Evolutionary conservation across 2,329 filamentous ascomycete species (phyloP).

Genomic region (Ascomycota sp.): DNA sequence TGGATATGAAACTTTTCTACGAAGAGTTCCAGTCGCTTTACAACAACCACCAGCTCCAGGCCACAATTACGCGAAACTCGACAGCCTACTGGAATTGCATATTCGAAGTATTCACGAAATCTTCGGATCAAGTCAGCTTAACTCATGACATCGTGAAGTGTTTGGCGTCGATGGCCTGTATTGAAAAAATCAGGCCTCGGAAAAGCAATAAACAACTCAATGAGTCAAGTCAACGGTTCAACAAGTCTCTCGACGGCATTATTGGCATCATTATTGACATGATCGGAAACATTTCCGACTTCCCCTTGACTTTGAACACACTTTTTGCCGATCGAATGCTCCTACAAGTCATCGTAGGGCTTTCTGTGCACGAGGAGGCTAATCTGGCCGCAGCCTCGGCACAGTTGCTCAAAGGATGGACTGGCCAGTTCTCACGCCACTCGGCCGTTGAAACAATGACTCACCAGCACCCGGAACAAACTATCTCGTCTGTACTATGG

Average conservation of each 20-base stretch:
- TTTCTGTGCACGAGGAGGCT: slow-evolving; percentile 64
- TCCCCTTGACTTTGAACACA: slow-evolving; percentile 46
- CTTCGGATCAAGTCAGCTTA: slow-evolving; percentile 51
- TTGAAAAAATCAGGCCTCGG: slow-evolving; percentile 50
- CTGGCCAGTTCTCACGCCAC: slow-evolving; percentile 36
- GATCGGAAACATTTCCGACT: slow-evolving; percentile 60
- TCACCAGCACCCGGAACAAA: slow-evolving; percentile 18
- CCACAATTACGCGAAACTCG: slow-evolving; percentile 49
- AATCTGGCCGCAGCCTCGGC: slow-evolving; percentile 62
- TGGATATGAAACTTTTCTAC: slow-evolving; percentile 22
- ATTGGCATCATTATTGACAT: slow-evolving; percentile 46
- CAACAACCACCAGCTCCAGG: slow-evolving; percentile 37
- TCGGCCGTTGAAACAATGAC: slow-evolving; percentile 18
- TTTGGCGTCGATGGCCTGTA: slow-evolving; percentile 46
- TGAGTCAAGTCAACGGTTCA: slow-evolving; percentile 43
- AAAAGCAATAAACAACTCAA: slow-evolving; percentile 22
- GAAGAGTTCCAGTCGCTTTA: slow-evolving; percentile 36
- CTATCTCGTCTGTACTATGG: slow-evolving; percentile 22
- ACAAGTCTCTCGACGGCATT: slow-evolving; percentile 40
- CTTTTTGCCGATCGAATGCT: slow-evolving; percentile 49
- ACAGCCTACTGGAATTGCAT: slow-evolving; percentile 16
- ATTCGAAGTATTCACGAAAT: slow-evolving; percentile 57
- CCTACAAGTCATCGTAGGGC: slow-evolving; percentile 54
- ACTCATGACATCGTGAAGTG: slow-evolving; percentile 55
- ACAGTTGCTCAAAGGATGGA: slow-evolving; percentile 66